Base-by-base conservation (phyloP, 225 moss, liverwort and hornwort genomes). In the Antitrichia curtipendula region DNA sequence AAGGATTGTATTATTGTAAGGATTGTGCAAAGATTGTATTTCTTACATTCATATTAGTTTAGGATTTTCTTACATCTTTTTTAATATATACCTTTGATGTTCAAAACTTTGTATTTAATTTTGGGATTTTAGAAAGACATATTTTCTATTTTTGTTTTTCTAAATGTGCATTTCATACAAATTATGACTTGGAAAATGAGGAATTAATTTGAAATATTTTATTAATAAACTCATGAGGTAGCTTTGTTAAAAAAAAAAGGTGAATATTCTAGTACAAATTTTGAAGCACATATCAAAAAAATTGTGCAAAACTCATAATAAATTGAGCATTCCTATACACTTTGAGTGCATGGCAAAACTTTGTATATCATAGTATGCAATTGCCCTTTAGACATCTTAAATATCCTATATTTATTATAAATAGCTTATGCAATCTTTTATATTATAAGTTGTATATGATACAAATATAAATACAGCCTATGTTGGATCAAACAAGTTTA, bases 51-150 rank as follows among this genome's bases (percentile, higher is more conserved):
- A 52, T 75, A 47, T 47, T 36, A 5, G 22, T 52, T 23, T 34
- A 75, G 5, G 0, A 36, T 22, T 36, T 75, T 75, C 0, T 34
- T 8, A 18, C 2, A 3, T 17, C 12, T 12, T 50, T 34, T 47
- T 4, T 11, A 7, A 32, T 5, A 14, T 53, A 23, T 36, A 21
- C 3, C 3, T 22, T 75, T 75, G 21, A 22, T 52, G 2, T 75
- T 52, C 22, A 75, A 34, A 75, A 53, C 9, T 2, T 22, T 32
- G 10, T 3, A 28, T 31, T 31, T 7, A 31, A 19, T 49, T 74
- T 8, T 6, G 6, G 2, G 0, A 0, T 4, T 49, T 12, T 1
- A 0, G 11, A 47, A 40, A 18, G 7, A 6, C 0, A 3, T 7
- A 12, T 7, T 20, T 21, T 25, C 3, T 1, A 6, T 3, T 75